Evolutionary conservation across 306 rosid genomes (phyloP).

Genomic region (Potentilla sterilis): DNA sequence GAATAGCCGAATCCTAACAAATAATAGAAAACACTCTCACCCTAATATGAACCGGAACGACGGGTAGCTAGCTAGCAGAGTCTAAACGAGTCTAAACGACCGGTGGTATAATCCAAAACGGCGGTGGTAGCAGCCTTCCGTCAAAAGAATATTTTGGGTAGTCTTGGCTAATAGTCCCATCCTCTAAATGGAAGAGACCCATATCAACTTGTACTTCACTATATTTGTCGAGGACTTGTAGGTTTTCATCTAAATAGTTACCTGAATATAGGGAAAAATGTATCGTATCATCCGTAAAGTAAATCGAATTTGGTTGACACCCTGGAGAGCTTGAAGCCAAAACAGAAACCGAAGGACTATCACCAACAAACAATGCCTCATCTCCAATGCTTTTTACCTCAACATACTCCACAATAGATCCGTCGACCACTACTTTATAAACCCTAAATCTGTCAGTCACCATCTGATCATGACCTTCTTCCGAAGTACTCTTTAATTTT

Average conservation of each 20-base stretch:
- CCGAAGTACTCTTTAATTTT: not conserved
- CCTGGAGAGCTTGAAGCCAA: not conserved
- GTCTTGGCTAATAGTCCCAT: not conserved
- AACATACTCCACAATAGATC: not conserved
- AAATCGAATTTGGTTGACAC: slow-evolving; percentile 1
- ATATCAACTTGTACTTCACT: not conserved
- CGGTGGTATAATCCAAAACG: not conserved
- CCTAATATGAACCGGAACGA: not conserved
- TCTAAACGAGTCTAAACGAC: not conserved
- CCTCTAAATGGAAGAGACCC: not conserved
- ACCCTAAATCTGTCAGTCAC: not conserved
- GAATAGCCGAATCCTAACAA: no score
- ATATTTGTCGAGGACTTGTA: not conserved
- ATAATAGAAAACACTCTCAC: not conserved
- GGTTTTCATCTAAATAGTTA: not conserved
- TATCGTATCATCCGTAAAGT: not conserved
- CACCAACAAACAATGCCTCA: not conserved
- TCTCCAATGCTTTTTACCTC: slow-evolving; percentile 7
- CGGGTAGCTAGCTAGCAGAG: not conserved
- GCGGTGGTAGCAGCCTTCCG: not conserved
- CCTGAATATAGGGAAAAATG: not conserved
- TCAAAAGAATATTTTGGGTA: not conserved
- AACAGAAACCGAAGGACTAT: not conserved
- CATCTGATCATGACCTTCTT: not conserved
- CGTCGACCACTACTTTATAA: not conserved